A percentile compares a stretch with the other conserved stretches of the same genome.
Conservation (phyloP, 2,329 filamentous ascomycete genomes). For the Proliferodiscus dingleyae region DNA sequence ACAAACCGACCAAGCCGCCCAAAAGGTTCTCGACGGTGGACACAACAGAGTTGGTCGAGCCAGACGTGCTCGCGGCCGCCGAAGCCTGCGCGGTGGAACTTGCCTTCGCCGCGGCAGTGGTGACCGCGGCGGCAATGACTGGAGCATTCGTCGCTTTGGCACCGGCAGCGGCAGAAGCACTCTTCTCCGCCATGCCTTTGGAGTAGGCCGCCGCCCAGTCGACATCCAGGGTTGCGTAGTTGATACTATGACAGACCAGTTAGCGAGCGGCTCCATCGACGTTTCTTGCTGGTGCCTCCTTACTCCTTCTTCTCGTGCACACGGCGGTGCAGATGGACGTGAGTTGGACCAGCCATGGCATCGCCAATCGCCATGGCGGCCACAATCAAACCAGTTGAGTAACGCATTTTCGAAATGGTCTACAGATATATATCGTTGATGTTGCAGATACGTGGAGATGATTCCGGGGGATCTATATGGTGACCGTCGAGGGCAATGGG, state of each 20-base stretch:
- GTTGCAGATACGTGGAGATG: neutral
- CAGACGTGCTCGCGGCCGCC: neutral
- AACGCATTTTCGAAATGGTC: conserved; percentile 26
- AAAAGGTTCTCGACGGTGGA: conserved; percentile 7
- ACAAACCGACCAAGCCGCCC: conserved; percentile 16
- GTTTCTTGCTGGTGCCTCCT: conserved; percentile 6
- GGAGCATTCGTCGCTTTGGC: conserved; percentile 5
- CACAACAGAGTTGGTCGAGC: neutral
- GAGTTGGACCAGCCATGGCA: conserved; percentile 28
- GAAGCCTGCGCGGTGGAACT: conserved; percentile 1
- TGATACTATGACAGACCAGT: conserved; percentile 15
- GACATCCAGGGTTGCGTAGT: conserved; percentile 27
- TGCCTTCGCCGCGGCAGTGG: conserved; percentile 4
- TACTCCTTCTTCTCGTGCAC: conserved; percentile 31
- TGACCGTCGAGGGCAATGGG: neutral
- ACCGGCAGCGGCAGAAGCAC: neutral
- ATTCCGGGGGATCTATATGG: conserved; percentile 1
- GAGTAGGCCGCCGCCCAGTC: conserved; percentile 26
- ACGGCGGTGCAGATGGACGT: conserved; percentile 26
- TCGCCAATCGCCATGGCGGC: conserved; percentile 28
- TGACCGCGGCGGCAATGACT: neutral
- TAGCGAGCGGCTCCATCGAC: too few relatives aligned
- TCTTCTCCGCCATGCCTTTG: conserved; percentile 14
- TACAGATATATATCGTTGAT: conserved; percentile 7
- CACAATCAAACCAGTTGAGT: conserved; percentile 25